Percentiles rank a stretch among this genome's conserved stretches.
phyloP scores from a whole-genome alignment of 2,329 filamentous ascomycete genomes.

The Fusarium nelsonii region DNA sequence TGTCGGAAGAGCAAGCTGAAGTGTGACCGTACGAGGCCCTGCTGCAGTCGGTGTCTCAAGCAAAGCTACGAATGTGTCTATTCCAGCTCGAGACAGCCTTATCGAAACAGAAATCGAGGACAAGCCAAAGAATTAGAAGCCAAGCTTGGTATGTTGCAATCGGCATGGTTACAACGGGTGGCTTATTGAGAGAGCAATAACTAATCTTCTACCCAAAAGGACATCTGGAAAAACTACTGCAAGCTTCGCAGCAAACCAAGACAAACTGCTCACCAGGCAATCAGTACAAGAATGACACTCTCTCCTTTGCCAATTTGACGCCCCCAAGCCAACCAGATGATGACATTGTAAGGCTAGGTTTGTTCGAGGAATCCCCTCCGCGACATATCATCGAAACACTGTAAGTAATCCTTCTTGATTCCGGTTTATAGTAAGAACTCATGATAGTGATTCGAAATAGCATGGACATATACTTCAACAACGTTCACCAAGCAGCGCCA shows the following conservation, averaged over 20 bases:
- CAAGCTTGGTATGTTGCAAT: background rate
- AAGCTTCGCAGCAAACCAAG: background rate
- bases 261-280: no score
- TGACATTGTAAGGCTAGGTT: background rate
- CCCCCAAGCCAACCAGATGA: background rate
- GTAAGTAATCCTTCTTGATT: background rate
- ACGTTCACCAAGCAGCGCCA: constrained; percentile 7
- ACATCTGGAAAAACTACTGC: constrained; percentile 9
- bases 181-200: background rate
- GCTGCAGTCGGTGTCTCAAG: constrained; percentile 20
- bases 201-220: background rate
- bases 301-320: no score
- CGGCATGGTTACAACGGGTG: no score
- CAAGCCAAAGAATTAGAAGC: constrained; percentile 16
- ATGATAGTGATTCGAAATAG: background rate
- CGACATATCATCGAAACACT: constrained; percentile 14
- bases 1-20: constrained; percentile 26
- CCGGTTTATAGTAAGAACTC: fast-evolving
- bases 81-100: constrained; percentile 12
- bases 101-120: constrained; percentile 1
- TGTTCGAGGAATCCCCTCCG: background rate
- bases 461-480: constrained; percentile 8
- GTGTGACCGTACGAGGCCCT: constrained; percentile 17
- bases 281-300: fast-evolving
- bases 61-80: constrained; percentile 20